Evolutionary conservation across 2,329 filamentous ascomycete genomes (phyloP).

Genomic region (Colletotrichum euphorbiae): DNA sequence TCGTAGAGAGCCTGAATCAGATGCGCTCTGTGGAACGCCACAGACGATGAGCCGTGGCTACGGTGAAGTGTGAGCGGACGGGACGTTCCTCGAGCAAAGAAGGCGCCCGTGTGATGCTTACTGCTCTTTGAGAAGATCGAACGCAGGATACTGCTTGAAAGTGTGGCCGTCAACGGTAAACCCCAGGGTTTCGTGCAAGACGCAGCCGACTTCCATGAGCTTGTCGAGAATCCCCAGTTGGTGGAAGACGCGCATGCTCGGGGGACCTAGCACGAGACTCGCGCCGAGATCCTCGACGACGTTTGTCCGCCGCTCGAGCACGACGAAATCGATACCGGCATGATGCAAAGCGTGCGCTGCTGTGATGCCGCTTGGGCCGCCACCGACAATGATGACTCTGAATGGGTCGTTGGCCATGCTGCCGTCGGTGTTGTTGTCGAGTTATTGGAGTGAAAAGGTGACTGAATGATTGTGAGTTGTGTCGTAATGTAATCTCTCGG

Average conservation of each 20-base stretch:
- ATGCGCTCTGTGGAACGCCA: conserved; percentile 51
- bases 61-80: no score
- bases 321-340: conserved; percentile 50
- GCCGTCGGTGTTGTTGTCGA: background rate
- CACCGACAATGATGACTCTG: conserved; percentile 48
- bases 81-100: background rate
- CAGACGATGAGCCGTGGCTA: conserved; percentile 45
- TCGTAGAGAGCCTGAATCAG: conserved; percentile 50
- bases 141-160: conserved; percentile 12
- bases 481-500: background rate
- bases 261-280: conserved; percentile 44
- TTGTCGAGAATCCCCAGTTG: conserved; percentile 46
- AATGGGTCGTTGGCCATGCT: conserved; percentile 46
- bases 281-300: conserved; percentile 46
- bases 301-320: conserved; percentile 46
- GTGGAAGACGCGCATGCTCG: conserved; percentile 46
- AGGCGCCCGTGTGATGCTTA: background rate
- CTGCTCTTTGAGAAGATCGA: background rate
- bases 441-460: background rate
- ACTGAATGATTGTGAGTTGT: background rate
- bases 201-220: conserved; percentile 18
- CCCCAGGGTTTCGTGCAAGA: conserved; percentile 1
- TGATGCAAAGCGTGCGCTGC: conserved; percentile 47
- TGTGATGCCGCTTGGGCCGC: conserved; percentile 46
- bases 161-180: conserved; percentile 10